Evolutionary conservation across 352 stramenopile species (phyloP), one percentile per base, ranked within the genome.

Genomic region (Thraustochytrium striatum): DNA sequence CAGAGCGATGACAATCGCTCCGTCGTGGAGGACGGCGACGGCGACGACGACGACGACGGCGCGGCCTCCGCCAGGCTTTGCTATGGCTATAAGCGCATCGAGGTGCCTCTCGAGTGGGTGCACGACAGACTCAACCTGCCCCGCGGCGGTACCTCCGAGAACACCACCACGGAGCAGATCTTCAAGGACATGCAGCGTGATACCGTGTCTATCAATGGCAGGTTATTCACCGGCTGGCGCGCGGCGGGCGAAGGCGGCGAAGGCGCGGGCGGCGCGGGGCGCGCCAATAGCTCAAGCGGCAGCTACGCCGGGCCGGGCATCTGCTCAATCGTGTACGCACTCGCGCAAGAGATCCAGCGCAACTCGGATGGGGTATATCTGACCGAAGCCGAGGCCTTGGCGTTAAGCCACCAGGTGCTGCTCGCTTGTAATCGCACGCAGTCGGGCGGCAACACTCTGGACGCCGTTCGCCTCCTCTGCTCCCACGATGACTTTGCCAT

Each of bases 111-210:
- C 13, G 69, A 62, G 7, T 79, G 69, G 69, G 69, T 79, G 7
- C 69, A 79, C 43, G 69, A 79, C 28, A 69, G 43, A 33, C 53
- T 79, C 11, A 16, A 79, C n/a, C 53, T 79, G 19, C 69, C 69
- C 28, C 50, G 69, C 9, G 69, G 69, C 35, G 69, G 69, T 33
- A 79, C 35, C 35, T 43, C 57, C 2, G 16, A 79, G 2, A 52
- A 79, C 69, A 53, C 33, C 32, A 69, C 35, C 8, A 69, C 72
- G 57, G 35, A 39, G 69, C 69, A 79, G 36, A 73, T 79, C 35
- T 35, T 79, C 38, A 79, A 69, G 33, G 69, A 79, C 39, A 79
- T 79, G 69, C 69, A 79, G 32, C 69, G 69, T 19, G 69, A 79
- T 52, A 79, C 50, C 3, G 53, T 79, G 9, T 21, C 30, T 7